phyloP scores from a whole-genome alignment of 257 asterid genomes.

The Scutellaria baicalensis region DNA sequence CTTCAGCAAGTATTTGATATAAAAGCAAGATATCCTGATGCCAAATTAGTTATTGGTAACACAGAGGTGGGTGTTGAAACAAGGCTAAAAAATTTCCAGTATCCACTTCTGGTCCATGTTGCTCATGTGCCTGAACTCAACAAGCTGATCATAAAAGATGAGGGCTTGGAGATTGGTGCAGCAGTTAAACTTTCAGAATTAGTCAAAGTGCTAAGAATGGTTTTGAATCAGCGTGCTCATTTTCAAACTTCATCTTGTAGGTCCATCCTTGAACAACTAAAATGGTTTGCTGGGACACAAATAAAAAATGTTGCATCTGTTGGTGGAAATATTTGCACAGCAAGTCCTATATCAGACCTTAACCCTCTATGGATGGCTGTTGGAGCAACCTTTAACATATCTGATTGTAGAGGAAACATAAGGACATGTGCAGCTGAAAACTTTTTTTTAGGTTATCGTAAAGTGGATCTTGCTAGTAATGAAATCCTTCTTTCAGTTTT shows the following conservation, averaged over 20 bases:
- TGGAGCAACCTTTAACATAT: slow-evolving; percentile 60
- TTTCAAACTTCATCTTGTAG: slow-evolving; percentile 76
- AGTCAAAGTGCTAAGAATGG: slow-evolving; percentile 40
- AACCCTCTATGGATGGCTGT: slow-evolving; percentile 95
- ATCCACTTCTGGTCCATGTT: slow-evolving; percentile 68
- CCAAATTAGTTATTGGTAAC: slow-evolving; percentile 81
- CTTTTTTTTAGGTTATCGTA: slow-evolving; percentile 81
- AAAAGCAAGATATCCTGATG: slow-evolving; percentile 54
- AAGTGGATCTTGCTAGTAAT: slow-evolving; percentile 63
- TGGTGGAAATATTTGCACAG: slow-evolving; percentile 97
- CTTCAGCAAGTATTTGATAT: slow-evolving; percentile 63
- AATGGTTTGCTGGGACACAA: slow-evolving; percentile 97
- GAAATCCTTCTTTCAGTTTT: slow-evolving; percentile 74
- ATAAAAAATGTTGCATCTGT: slow-evolving; percentile 79
- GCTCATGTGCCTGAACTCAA: slow-evolving; percentile 73
- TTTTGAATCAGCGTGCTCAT: slow-evolving; percentile 34
- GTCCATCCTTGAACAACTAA: slow-evolving; percentile 66
- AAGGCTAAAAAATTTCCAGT: slow-evolving; percentile 66
- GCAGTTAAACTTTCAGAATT: slow-evolving; percentile 81
- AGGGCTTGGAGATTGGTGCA: slow-evolving; percentile 89
- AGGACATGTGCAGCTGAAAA: slow-evolving; percentile 59
- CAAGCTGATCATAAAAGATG: slow-evolving; percentile 42
- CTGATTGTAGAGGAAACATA: slow-evolving; percentile 56
- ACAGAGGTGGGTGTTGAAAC: slow-evolving; percentile 91
- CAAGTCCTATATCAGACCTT: slow-evolving; percentile 96